Evolutionary conservation across 345 rosid genomes (phyloP).

Genomic region (Populus euphratica): DNA sequence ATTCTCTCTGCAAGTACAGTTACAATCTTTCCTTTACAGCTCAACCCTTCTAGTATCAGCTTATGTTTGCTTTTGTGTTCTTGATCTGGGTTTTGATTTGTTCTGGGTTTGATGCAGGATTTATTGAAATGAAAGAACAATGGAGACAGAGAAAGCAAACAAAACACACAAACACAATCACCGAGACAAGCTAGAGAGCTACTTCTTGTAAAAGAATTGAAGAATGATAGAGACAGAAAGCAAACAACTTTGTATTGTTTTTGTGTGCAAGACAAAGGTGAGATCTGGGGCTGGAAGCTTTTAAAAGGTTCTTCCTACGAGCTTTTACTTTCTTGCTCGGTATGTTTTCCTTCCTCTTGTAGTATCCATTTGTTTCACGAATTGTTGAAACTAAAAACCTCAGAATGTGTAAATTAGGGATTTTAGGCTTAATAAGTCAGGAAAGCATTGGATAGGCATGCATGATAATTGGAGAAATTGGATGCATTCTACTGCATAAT

Average conservation of each 20-base stretch:
- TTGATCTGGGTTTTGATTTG: too few relatives aligned
- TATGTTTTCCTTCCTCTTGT: constrained; percentile 15
- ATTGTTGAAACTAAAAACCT: not conserved
- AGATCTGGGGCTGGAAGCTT: constrained; percentile 70
- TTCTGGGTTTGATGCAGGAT: too few relatives aligned
- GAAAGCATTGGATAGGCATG: not conserved
- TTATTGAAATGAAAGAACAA: too few relatives aligned
- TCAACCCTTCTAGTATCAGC: too few relatives aligned
- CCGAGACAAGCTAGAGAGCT: not conserved
- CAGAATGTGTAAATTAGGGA: too few relatives aligned
- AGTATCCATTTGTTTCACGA: not conserved
- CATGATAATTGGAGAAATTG: not conserved
- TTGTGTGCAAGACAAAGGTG: constrained; percentile 28
- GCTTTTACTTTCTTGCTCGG: constrained; percentile 95
- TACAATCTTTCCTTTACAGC: too few relatives aligned
- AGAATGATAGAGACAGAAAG: not conserved
- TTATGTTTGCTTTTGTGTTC: too few relatives aligned
- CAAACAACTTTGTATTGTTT: not conserved
- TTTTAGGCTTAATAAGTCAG: not conserved
- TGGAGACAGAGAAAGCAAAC: too few relatives aligned
- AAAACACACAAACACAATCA: not conserved
- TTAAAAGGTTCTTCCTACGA: constrained; percentile 57
- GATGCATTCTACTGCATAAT: not conserved
- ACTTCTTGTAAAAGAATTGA: not conserved
- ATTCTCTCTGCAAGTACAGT: too few relatives aligned